Base-by-base conservation (phyloP, 2,329 filamentous ascomycete species). In the Xylariaceae sp. region DNA sequence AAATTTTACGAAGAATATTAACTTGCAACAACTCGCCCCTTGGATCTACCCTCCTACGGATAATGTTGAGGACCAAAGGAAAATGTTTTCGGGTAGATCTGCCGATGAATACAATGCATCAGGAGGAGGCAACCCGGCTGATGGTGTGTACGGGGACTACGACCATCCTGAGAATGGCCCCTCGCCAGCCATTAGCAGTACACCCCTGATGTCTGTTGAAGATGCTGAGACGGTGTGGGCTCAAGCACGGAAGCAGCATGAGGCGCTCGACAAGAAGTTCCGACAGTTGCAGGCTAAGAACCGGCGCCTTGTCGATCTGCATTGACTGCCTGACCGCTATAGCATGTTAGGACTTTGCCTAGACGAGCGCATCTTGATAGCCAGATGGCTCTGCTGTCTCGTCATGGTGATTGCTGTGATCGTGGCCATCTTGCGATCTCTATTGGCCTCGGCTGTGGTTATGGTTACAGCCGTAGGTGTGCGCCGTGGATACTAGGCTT, bases 151-250 rank as follows among this genome's bases (percentile, higher is more conserved):
- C 49, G 65, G 65, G 10, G 70, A 62, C 61, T 74, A 74, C 56
- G 72, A 74, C n/a, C 69, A 68, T 48, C 57, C 60, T 1, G 64
- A 66, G 56, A 66, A 65, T 44, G 65, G 64, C 4, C 64, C 70
- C 2, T 70, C 69, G 15, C 69, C 71, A 10, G 71, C 75, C n/a
- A 75, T 78, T 55, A 75, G 74, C 42, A 78, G 76, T 59, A 81
- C 83, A 62, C 79, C 80, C 4, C 73, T 85, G 6, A 82, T 88
- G 78, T 83, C 76, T 52, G 77, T 87, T 1, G 81, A 86, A 62
- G 87, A 88, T 60, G 81, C 85, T 1, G 86, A 89, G 74, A 75
- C 74, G 58, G 81, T 81, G 51, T 74, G 83, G 49, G 66, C 71
- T 2, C 63, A 67, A 49, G 65, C 70, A 44, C 71, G 70, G 62